Base-by-base conservation (phyloP, 129 eudicot species). In the Centrapalus pauciflorus region DNA sequence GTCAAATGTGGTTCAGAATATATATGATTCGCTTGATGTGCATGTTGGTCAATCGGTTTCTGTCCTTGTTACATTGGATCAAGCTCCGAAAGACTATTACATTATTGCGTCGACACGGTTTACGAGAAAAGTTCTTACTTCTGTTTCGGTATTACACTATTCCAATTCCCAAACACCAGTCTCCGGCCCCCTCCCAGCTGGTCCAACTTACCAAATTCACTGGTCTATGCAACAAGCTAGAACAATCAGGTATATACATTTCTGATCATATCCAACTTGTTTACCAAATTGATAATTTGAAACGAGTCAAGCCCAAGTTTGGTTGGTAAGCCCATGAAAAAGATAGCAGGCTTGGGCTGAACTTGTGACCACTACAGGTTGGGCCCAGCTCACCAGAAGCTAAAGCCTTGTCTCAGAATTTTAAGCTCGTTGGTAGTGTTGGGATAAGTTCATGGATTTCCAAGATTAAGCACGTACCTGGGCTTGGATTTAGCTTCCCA, bases 1-100 rank as follows among this genome's bases (percentile, higher is more conserved):
- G 35, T 86, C 99, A 20, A 82, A 94, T 61, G 90, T 88, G 41
- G 38, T 82, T 33, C 99, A 94, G 73, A 86, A 78, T 61, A 57
- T 75, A 14, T 94, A 94, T 9, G 87, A 82, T 67, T 82, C 95
- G 48, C 81, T 94, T 5, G 99, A 94, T 67, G 80, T 94, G 30
- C 99, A 94, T 58, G 97, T 89, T 9, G 99, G 99, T 30, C 99
- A 94, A 85, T 89, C 99, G 25, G 72, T 87, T 57, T 74, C 97
- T 8, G 78, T 89, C 63, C 88, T 94, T 1, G 97, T 94, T 77
- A 89, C 97, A 24, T 70, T 94, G 43, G 86, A 94, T 51, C 99
- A 89, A 76, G 28, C 93, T 58, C 79, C 99, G 8, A 89, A 81
- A 64, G 99, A 94, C 75, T 94, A 94, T 69, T 82, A 94, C 70